phyloP scores from a whole-genome alignment of 306 rosid species.

The Betula pendula region DNA sequence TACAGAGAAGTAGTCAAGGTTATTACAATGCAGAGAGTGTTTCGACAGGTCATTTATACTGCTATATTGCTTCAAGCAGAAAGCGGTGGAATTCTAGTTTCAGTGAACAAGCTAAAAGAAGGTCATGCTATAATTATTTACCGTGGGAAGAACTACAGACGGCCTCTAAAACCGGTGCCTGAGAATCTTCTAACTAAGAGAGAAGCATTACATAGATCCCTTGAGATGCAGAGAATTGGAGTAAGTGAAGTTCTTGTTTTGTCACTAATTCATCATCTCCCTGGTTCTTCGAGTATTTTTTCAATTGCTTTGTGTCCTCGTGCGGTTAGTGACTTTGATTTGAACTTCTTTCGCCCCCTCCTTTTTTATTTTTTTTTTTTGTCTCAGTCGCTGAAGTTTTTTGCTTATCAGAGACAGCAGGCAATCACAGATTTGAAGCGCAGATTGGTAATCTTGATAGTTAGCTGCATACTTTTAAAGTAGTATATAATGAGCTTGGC shows the following conservation, averaged over 20 bases:
- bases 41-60: constrained; percentile 56
- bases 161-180: constrained; percentile 40
- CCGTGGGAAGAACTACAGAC: constrained; percentile 82
- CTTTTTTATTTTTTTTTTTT: constrained; percentile 5
- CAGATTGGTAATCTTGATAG: constrained; percentile 55
- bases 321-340: neutral
- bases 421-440: constrained; percentile 54
- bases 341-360: too few relatives aligned
- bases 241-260: constrained; percentile 47
- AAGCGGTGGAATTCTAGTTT: constrained; percentile 81
- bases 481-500: neutral
- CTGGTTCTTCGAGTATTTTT: constrained; percentile 12
- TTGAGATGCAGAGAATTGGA: constrained; percentile 84
- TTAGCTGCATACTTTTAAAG: constrained; percentile 11
- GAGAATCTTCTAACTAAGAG: constrained; percentile 69
- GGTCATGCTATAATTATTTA: constrained; percentile 77
- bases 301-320: neutral
- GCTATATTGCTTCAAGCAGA: constrained; percentile 67
- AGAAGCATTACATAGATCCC: constrained; percentile 68
- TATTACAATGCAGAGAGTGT: constrained; percentile 70
- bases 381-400: constrained; percentile 77
- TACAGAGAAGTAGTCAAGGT: constrained; percentile 87
- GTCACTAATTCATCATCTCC: constrained; percentile 19
- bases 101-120: constrained; percentile 71
- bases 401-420: constrained; percentile 53